Percentiles rank a stretch among this genome's conserved stretches.
Evolutionary conservation across 1,284 basidiomycete species (phyloP).

Genomic region (Austropuccinia psidii): DNA sequence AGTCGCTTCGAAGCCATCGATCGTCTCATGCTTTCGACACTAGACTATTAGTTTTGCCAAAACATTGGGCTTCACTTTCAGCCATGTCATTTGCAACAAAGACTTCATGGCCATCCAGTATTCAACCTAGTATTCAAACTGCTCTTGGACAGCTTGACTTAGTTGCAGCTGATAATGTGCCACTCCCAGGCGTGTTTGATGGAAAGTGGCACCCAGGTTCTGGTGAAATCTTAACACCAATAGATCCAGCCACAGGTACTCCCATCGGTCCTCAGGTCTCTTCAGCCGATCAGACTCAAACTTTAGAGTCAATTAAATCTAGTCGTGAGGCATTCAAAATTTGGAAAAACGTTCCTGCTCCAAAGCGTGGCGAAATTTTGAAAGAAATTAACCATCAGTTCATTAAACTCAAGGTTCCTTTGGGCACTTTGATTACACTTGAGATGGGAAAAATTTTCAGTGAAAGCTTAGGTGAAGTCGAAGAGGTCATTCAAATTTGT

Average conservation of each 20-base stretch:
- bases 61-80: no score
- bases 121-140: no score
- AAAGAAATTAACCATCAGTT: conserved; percentile 77
- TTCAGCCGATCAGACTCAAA: conserved; percentile 62
- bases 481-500: conserved; percentile 84
- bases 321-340: conserved; percentile 62
- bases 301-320: conserved; percentile 58
- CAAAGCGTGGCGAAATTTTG: conserved; percentile 75
- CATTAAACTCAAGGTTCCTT: conserved; percentile 66
- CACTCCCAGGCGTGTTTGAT: conserved; percentile 41
- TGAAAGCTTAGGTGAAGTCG: conserved; percentile 88
- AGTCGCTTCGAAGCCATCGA: no score
- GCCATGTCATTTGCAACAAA: no score
- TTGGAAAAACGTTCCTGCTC: conserved; percentile 73
- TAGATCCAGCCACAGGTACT: conserved; percentile 43
- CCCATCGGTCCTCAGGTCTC: conserved; percentile 41
- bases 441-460: conserved; percentile 87
- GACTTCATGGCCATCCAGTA: no score
- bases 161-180: background rate
- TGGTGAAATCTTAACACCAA: conserved; percentile 37
- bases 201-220: conserved; percentile 40
- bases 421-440: conserved; percentile 63
- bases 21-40: no score
- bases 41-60: no score
- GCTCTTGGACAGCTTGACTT: conserved; percentile 26